Evolutionary conservation across 441 rosid genomes (phyloP).

Genomic region (Pelargonium exstipulatum): DNA sequence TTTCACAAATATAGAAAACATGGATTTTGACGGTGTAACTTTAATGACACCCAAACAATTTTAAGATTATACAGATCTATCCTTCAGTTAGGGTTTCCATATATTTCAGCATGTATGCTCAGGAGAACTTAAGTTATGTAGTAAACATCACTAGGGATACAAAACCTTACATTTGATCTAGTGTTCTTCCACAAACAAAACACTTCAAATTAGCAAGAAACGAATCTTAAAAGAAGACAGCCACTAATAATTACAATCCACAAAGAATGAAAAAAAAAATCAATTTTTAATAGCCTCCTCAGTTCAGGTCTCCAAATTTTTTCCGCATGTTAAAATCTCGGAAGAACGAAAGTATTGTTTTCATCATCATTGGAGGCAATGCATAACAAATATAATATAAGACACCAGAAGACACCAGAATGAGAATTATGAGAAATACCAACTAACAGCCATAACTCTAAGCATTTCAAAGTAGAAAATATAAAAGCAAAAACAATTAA

Average conservation of each 20-base stretch:
- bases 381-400: background rate
- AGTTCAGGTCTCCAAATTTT: slow-evolving; percentile 23
- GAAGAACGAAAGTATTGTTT: slow-evolving; percentile 20
- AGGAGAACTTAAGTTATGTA: background rate
- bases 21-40: no score
- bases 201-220: no score
- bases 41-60: background rate
- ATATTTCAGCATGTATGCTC: background rate
- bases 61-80: no score
- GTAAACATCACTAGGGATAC: background rate
- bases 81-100: background rate
- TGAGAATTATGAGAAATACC: background rate
- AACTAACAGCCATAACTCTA: background rate
- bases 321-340: slow-evolving; percentile 18
- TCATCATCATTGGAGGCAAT: slow-evolving; percentile 22
- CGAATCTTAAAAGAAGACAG: no score
- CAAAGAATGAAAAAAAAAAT: background rate
- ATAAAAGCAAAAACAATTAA: background rate
- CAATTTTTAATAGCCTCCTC: background rate
- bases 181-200: background rate
- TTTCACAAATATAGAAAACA: no score
- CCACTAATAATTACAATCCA: no score
- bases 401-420: background rate
- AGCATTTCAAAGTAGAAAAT: background rate
- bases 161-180: no score